phyloP scores from a whole-genome alignment of 1,284 basidiomycete genomes.

The Ustilago trichophora region DNA sequence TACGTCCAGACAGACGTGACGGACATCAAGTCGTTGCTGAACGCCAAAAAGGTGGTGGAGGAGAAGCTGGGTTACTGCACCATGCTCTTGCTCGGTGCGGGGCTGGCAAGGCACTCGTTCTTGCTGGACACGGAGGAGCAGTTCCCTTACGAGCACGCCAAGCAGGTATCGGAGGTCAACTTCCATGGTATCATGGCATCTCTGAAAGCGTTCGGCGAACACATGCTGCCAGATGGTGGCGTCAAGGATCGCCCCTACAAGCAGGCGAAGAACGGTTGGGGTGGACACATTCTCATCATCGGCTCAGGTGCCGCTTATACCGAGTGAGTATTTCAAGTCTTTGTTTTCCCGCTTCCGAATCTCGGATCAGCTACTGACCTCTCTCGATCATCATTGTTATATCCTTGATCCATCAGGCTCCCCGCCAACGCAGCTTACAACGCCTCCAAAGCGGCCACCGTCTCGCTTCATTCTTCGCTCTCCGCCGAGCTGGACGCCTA shows the following conservation, averaged over 20 bases:
- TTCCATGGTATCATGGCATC: constrained; percentile 43
- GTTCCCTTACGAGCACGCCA: constrained; percentile 34
- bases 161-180: constrained; percentile 49
- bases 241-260: constrained; percentile 34
- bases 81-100: constrained; percentile 51
- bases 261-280: constrained; percentile 46
- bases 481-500: constrained; percentile 45
- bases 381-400: not conserved
- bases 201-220: constrained; percentile 54
- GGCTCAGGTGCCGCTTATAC: constrained; percentile 48
- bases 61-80: constrained; percentile 46
- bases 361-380: not conserved
- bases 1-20: constrained; percentile 53
- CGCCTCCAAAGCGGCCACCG: constrained; percentile 47
- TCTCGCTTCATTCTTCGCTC: constrained; percentile 44
- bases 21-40: constrained; percentile 41
- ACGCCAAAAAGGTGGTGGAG: constrained; percentile 36
- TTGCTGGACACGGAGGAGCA: constrained; percentile 51
- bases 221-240: constrained; percentile 49
- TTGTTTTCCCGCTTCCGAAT: not conserved
- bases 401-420: constrained; percentile 6
- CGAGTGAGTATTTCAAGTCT: no score
- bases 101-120: constrained; percentile 46
- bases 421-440: constrained; percentile 52
- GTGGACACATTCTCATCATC: constrained; percentile 56